A percentile compares a stretch with the other conserved stretches of the same genome.
phyloP scores from a whole-genome alignment of 495 filamentous ascomycete species.

The Hapsidospora chrysogenum region DNA sequence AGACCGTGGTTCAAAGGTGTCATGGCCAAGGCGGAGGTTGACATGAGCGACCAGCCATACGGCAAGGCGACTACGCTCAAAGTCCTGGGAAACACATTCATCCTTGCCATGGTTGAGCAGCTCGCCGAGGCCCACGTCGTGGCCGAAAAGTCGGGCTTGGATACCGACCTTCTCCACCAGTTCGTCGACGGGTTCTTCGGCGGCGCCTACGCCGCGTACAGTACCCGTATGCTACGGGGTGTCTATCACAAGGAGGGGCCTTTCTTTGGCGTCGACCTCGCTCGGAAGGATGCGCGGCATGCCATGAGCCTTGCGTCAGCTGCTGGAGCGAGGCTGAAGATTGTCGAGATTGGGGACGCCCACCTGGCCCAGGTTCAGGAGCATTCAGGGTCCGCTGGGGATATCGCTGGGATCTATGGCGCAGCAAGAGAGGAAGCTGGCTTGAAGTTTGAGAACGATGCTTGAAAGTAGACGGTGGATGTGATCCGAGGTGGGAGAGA shows the following conservation, averaged over 20 bases:
- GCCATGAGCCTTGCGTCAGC: constrained; percentile 46
- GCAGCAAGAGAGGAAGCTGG: constrained; percentile 52
- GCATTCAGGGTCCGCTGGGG: constrained; percentile 56
- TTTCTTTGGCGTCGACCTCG: constrained; percentile 73
- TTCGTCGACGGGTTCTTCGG: constrained; percentile 51
- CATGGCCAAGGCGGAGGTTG: constrained; percentile 52
- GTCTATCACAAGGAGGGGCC: constrained; percentile 56
- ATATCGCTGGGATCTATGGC: constrained; percentile 76
- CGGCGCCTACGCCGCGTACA: constrained; percentile 52
- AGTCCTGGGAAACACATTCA: constrained; percentile 73
- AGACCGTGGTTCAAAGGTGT: constrained; percentile 67
- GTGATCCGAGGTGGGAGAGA: too few relatives aligned
- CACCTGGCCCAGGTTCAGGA: constrained; percentile 56
- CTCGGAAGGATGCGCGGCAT: constrained; percentile 73
- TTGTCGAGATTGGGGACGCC: constrained; percentile 46
- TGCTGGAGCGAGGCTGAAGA: constrained; percentile 44
- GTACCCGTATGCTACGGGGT: constrained; percentile 52
- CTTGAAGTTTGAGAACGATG: constrained; percentile 47
- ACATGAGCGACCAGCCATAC: constrained; percentile 45
- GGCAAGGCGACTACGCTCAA: constrained; percentile 51
- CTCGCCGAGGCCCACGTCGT: constrained; percentile 60
- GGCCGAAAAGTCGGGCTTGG: constrained; percentile 69
- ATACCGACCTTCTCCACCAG: constrained; percentile 46
- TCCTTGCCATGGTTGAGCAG: constrained; percentile 67
- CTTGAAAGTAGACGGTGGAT: too few relatives aligned